These are phyloP conservation scores for Chimonanthus praecox DNA, from an alignment of 164 flowering plant genomes.

Conservation along the genomic window DNA sequence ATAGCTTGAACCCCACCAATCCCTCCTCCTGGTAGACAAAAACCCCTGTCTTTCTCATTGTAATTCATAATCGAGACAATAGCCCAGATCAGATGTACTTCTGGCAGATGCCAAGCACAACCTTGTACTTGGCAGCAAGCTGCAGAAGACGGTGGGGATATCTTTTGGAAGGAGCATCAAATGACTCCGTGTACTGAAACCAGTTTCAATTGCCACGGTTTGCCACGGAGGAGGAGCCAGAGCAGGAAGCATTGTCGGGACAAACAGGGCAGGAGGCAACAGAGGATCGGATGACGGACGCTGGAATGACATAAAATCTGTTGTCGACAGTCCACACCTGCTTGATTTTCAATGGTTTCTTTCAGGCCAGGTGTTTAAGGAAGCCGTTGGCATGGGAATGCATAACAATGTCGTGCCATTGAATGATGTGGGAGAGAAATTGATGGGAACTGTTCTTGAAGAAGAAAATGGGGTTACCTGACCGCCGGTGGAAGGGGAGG, in stretches of 20 bases:
- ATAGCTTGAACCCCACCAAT: conserved; percentile 80
- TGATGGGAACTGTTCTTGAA: conserved; percentile 84
- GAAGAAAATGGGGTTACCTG: conserved; percentile 42
- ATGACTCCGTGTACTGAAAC: conserved; percentile 93
- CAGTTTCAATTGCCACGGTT: conserved; percentile 58
- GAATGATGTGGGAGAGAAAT: conserved; percentile 69
- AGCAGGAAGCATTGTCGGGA: conserved; percentile 28
- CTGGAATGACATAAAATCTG: conserved; percentile 94
- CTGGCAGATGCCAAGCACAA: conserved; percentile 92
- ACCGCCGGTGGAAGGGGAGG: conserved; percentile 22
- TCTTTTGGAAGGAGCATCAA: conserved; percentile 92
- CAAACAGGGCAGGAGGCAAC: conserved; percentile 72
- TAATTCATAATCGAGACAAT: conserved; percentile 91
- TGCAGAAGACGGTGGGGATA: conserved; percentile 69
- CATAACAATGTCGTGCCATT: conserved; percentile 92
- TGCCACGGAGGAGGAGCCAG: conserved; percentile 13
- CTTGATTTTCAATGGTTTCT: conserved; percentile 90
- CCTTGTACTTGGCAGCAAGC: conserved; percentile 89
- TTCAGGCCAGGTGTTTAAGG: conserved; percentile 74
- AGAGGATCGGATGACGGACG: conserved; percentile 84
- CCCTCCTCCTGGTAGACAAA: conserved; percentile 97
- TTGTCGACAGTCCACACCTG: conserved; percentile 97
- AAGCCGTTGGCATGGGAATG: conserved; percentile 67
- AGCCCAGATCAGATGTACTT: conserved; percentile 92
- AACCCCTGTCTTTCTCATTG: conserved; percentile 88